These are phyloP conservation scores for Cucurbita moschata DNA, from an alignment of 306 rosid species.

Conservation along the genomic window DNA sequence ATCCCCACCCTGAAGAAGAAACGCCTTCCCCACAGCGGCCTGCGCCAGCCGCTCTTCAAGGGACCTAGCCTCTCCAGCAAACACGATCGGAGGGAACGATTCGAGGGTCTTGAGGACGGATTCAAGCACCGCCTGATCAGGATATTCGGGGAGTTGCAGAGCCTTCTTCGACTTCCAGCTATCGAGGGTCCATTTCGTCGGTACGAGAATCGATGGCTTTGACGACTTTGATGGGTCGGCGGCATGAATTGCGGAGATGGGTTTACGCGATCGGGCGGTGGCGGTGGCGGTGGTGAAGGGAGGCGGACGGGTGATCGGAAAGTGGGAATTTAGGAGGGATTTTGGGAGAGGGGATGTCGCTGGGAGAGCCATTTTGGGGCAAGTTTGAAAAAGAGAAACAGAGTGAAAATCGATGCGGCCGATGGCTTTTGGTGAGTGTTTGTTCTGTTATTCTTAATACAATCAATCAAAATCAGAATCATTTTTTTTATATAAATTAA, in stretches of 20 bases:
- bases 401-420: neutral
- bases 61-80: constrained; percentile 28
- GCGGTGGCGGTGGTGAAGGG: neutral
- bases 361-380: constrained; percentile 8
- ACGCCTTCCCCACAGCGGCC: constrained; percentile 26
- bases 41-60: constrained; percentile 24
- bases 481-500: no score
- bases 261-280: neutral
- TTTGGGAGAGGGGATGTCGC: constrained; percentile 3
- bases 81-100: constrained; percentile 28
- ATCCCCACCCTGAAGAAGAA: constrained; percentile 34
- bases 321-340: neutral
- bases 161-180: constrained; percentile 28
- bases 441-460: neutral
- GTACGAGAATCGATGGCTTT: neutral
- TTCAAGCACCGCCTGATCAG: constrained; percentile 12
- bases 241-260: constrained; percentile 21
- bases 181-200: constrained; percentile 17
- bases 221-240: constrained; percentile 17
- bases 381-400: neutral
- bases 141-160: constrained; percentile 24
- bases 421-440: neutral
- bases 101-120: constrained; percentile 25
- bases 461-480: no score
- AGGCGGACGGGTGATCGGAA: neutral